These are phyloP conservation scores for Colletotrichum ledebouriae DNA, from an alignment of 2,329 filamentous ascomycete species.

Conservation along the genomic window DNA sequence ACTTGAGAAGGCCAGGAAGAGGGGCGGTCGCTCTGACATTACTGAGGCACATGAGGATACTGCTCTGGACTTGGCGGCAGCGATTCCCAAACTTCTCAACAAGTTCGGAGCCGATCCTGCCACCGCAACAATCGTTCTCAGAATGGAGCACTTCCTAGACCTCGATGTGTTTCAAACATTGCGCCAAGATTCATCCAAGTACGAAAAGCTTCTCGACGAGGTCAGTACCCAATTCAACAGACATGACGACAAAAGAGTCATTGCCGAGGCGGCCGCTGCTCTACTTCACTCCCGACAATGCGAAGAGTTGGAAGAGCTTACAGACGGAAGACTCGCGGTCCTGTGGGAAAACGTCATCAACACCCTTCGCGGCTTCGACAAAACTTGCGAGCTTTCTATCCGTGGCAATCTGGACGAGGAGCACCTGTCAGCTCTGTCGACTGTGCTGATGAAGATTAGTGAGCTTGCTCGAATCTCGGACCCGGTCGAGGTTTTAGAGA, in stretches of 20 bases:
- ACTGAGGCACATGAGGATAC: conserved; percentile 82
- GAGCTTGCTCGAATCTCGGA: conserved; percentile 85
- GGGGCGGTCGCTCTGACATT: conserved; percentile 72
- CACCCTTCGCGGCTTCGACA: conserved; percentile 78
- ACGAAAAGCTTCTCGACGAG: conserved; percentile 86
- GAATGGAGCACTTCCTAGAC: conserved; percentile 88
- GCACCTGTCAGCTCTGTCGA: conserved; percentile 77
- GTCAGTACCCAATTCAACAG: conserved; percentile 94
- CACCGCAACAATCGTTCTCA: conserved; percentile 86
- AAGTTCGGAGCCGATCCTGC: conserved; percentile 93
- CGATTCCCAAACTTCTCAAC: conserved; percentile 88
- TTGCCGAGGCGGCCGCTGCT: conserved; percentile 85
- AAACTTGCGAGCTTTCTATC: conserved; percentile 77
- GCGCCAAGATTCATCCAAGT: conserved; percentile 85
- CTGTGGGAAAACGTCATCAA: conserved; percentile 89
- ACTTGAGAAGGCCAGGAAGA: conserved; percentile 71
- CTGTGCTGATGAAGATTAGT: conserved; percentile 82
- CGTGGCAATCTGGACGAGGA: conserved; percentile 77
- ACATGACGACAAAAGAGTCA: conserved; percentile 88
- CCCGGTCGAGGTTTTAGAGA: conserved; percentile 81
- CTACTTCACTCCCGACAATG: conserved; percentile 88
- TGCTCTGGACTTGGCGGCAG: conserved; percentile 80
- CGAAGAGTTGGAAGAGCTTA: conserved; percentile 88
- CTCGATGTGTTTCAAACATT: conserved; percentile 90
- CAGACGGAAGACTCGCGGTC: conserved; percentile 82